These are phyloP conservation scores for Paracoccidioides brasiliensis DNA, from an alignment of 2,329 filamentous ascomycete species.

Conservation along the genomic window DNA sequence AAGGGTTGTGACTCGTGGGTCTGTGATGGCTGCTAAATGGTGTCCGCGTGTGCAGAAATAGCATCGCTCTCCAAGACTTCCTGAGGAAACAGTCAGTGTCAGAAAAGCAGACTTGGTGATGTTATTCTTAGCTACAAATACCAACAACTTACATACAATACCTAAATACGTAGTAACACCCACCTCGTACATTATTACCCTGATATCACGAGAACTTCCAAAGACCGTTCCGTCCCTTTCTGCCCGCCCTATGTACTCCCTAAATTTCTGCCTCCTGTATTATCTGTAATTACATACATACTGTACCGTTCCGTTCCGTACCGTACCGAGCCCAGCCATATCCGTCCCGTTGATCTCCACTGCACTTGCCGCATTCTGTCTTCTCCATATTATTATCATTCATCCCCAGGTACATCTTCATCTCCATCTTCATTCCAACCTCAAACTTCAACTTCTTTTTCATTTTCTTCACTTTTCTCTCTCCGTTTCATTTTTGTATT, in stretches of 20 bases:
- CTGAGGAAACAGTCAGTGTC: not conserved
- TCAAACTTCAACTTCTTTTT: not conserved
- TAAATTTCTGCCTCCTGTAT: no score
- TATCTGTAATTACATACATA: not conserved
- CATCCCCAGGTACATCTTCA: slow-evolving; percentile 6
- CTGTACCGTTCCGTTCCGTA: not conserved
- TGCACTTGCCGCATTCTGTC: slow-evolving; percentile 1
- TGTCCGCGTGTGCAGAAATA: no score
- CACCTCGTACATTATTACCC: not conserved
- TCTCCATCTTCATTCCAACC: slow-evolving; percentile 3
- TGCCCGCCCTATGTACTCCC: no score
- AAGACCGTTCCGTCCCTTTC: no score
- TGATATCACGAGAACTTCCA: no score
- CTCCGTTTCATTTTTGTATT: not conserved
- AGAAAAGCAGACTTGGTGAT: not conserved
- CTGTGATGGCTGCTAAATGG: no score
- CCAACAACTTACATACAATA: no score
- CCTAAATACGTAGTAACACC: no score
- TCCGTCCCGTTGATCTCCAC: not conserved
- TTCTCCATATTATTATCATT: slow-evolving; percentile 5
- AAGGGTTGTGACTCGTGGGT: no score
- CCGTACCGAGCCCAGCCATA: not conserved
- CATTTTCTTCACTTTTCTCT: not conserved
- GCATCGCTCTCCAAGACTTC: not conserved
- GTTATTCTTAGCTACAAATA: not conserved